Percentiles rank a stretch among this genome's conserved stretches.
These are phyloP conservation scores for Boletus pseudo-olivaceus DNA, from an alignment of 768 basidiomycete genomes.

Conservation along the genomic window DNA sequence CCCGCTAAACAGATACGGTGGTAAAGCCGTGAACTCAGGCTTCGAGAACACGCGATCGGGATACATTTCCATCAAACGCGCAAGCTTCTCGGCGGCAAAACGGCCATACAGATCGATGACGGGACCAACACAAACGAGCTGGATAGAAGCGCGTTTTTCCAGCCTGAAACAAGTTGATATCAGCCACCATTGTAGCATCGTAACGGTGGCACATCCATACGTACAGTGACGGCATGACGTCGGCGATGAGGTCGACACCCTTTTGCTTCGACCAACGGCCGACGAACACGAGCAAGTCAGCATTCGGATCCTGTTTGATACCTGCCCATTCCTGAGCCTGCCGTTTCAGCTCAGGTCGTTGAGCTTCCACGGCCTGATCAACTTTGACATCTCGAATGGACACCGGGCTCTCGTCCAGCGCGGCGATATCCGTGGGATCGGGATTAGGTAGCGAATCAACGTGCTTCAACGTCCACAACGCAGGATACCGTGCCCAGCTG, in stretches of 20 bases:
- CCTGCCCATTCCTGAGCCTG: constrained; percentile 96
- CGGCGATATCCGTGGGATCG: constrained; percentile 92
- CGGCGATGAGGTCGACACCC: constrained; percentile 95
- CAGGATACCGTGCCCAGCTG: constrained; percentile 94
- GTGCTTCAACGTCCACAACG: constrained; percentile 92
- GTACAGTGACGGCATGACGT: constrained; percentile 87
- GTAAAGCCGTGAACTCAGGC: constrained; percentile 92
- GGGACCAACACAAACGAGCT: constrained; percentile 86
- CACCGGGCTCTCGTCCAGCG: constrained; percentile 76
- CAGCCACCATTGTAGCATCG: not conserved
- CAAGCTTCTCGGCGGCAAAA: constrained; percentile 92
- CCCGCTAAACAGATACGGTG: constrained; percentile 90
- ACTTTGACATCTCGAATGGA: constrained; percentile 70
- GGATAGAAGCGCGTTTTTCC: constrained; percentile 82
- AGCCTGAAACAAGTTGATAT: constrained; percentile 43
- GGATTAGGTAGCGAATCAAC: constrained; percentile 96
- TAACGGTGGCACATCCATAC: constrained; percentile 26
- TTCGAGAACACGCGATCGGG: constrained; percentile 95
- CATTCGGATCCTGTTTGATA: constrained; percentile 84
- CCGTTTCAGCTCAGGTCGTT: constrained; percentile 85
- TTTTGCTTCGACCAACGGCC: constrained; percentile 99
- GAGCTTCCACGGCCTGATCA: constrained; percentile 80
- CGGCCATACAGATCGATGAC: constrained; percentile 95
- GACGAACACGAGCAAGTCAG: constrained; percentile 93
- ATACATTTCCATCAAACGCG: constrained; percentile 90